phyloP scores from a whole-genome alignment of 164 flowering plant species.

The Tetrastigma voinierianum region DNA sequence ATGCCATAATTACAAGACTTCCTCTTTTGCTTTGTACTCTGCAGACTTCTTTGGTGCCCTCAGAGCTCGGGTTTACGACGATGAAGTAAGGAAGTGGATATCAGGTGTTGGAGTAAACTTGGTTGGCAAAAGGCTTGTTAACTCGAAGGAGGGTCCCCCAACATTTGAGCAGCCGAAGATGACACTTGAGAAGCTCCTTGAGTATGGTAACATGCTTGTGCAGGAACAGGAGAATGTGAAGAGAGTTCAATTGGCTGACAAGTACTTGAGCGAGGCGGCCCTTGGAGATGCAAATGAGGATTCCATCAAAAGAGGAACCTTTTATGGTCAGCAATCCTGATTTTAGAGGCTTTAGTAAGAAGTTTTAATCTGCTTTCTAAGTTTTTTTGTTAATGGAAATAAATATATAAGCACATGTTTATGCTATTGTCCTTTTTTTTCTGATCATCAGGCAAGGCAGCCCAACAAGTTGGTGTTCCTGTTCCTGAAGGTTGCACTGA shows the following conservation, averaged over 20 bases:
- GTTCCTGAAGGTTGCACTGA: slow-evolving; percentile 57
- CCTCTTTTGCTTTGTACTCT: background rate
- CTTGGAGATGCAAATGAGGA: slow-evolving; percentile 43
- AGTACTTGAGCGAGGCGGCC: slow-evolving; percentile 36
- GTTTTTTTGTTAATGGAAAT: background rate
- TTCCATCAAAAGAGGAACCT: slow-evolving; percentile 2
- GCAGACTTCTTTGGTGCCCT: slow-evolving; percentile 58
- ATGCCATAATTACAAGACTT: background rate
- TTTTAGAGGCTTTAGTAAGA: slow-evolving; percentile 12
- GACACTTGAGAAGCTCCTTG: slow-evolving; percentile 47
- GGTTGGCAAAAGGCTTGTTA: slow-evolving; percentile 50
- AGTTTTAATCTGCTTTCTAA: slow-evolving; percentile 5
- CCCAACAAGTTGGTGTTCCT: slow-evolving; percentile 51
- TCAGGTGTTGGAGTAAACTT: slow-evolving; percentile 32
- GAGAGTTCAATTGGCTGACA: slow-evolving; percentile 59
- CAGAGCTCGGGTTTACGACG: slow-evolving; percentile 51
- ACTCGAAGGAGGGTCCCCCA: slow-evolving; percentile 57
- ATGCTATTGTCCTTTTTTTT: background rate
- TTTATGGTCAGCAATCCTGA: slow-evolving; percentile 2
- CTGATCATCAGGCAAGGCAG: slow-evolving; percentile 53
- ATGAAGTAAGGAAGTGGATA: slow-evolving; percentile 57
- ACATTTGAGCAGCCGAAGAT: slow-evolving; percentile 49
- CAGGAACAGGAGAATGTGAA: slow-evolving; percentile 55
- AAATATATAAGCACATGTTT: background rate
- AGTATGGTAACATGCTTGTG: slow-evolving; percentile 51